phyloP scores from a whole-genome alignment of 2,329 filamentous ascomycete genomes.

The Ophiocordyceps unilateralis region DNA sequence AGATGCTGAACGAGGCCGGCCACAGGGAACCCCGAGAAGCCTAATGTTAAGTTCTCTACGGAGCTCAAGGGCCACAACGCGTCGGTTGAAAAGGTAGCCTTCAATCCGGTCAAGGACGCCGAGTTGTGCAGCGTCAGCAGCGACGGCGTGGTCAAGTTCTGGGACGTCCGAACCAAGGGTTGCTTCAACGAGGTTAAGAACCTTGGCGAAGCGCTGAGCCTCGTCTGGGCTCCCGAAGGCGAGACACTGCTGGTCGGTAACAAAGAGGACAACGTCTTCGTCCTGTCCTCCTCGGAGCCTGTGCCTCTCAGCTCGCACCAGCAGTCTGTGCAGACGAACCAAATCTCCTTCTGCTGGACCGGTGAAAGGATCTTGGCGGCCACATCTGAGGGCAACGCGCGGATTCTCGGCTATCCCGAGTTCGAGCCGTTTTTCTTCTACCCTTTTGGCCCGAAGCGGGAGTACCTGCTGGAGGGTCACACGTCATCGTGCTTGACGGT shows the following conservation, averaged over 20 bases:
- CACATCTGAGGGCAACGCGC: constrained; percentile 52
- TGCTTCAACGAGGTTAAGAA: constrained; percentile 53
- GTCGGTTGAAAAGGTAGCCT: constrained; percentile 57
- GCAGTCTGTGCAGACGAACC: constrained; percentile 50
- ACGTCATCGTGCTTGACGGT: constrained; percentile 54
- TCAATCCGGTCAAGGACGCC: constrained; percentile 60
- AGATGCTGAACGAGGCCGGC: background rate
- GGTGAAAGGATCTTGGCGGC: constrained; percentile 55
- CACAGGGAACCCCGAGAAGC: constrained; percentile 57
- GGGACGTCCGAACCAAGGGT: constrained; percentile 60
- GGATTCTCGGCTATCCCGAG: constrained; percentile 51
- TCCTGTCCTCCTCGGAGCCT: constrained; percentile 42
- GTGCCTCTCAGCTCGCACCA: constrained; percentile 39
- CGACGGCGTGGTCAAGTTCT: constrained; percentile 61
- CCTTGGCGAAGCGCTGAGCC: constrained; percentile 48
- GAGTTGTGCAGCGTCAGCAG: constrained; percentile 59
- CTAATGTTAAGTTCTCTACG: constrained; percentile 56
- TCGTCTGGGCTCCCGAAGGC: constrained; percentile 61
- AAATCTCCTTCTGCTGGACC: constrained; percentile 57
- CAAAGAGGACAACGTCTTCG: constrained; percentile 46
- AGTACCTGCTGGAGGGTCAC: constrained; percentile 53
- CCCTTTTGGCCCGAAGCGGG: constrained; percentile 24
- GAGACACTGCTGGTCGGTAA: constrained; percentile 54
- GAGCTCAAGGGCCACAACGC: constrained; percentile 53
- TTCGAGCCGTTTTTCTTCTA: constrained; percentile 37